These are phyloP conservation scores for Abelmoschus esculentus DNA, from an alignment of 345 rosid genomes.

Conservation along the genomic window DNA sequence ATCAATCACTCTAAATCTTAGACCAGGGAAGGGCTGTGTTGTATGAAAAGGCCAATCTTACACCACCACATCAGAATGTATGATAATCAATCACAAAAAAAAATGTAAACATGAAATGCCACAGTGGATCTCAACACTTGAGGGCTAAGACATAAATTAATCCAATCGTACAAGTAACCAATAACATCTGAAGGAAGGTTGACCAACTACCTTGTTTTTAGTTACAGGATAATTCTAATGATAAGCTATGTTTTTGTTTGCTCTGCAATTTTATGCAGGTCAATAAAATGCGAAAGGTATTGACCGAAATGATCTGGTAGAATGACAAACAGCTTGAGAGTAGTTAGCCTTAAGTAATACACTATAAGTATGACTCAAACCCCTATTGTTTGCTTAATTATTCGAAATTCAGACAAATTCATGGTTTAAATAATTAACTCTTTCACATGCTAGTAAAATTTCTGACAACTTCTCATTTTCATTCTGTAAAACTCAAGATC, in stretches of 20 bases:
- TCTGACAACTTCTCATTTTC: neutral
- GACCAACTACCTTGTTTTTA: neutral
- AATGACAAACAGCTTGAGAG: neutral
- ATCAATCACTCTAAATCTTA: neutral
- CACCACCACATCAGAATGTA: neutral
- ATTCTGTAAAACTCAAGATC: neutral
- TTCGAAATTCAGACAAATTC: neutral
- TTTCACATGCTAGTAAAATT: neutral
- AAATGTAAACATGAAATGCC: neutral
- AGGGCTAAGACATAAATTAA: neutral
- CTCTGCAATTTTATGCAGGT: neutral
- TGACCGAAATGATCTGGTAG: neutral
- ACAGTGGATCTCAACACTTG: neutral
- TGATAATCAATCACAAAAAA: neutral
- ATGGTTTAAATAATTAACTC: neutral
- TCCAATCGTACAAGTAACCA: neutral
- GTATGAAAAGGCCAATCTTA: neutral
- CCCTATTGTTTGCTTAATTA: neutral
- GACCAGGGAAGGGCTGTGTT: neutral
- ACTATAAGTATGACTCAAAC: neutral
- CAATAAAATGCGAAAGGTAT: neutral
- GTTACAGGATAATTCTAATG: neutral
- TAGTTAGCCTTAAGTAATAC: neutral
- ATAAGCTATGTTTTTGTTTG: neutral
- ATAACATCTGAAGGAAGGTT: neutral